Evolutionary conservation across 2,329 filamentous ascomycete genomes (phyloP).

Genomic region (Trichothecium sympodiale): DNA sequence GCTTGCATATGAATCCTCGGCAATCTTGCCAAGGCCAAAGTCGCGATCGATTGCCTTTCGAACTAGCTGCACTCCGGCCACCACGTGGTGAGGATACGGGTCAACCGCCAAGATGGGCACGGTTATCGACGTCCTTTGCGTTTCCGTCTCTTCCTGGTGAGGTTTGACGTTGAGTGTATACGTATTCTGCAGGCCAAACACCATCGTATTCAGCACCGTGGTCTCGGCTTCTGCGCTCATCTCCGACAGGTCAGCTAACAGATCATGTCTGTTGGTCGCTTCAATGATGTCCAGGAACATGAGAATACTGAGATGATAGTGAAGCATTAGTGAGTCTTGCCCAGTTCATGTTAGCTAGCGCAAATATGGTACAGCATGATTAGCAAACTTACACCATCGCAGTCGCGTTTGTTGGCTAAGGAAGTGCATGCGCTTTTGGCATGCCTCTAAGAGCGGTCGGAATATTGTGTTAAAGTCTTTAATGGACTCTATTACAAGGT

Average conservation of each 20-base stretch:
- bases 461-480: slow-evolving; percentile 16
- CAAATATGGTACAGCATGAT: neutral
- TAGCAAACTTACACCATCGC: slow-evolving; percentile 19
- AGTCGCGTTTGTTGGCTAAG: slow-evolving; percentile 17
- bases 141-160: neutral
- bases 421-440: slow-evolving; percentile 19
- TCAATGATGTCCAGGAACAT: slow-evolving; percentile 19
- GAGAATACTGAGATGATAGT: slow-evolving; percentile 20
- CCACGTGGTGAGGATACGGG: slow-evolving; percentile 20
- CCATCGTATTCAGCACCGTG: slow-evolving; percentile 19
- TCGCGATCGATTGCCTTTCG: slow-evolving; percentile 18
- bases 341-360: neutral
- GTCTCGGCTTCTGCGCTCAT: slow-evolving; percentile 16
- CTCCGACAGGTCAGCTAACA: slow-evolving; percentile 13
- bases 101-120: slow-evolving; percentile 20
- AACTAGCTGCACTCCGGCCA: slow-evolving; percentile 17
- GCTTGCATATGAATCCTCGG: slow-evolving; percentile 14
- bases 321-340: slow-evolving; percentile 20
- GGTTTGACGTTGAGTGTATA: slow-evolving; percentile 8
- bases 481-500: slow-evolving; percentile 13
- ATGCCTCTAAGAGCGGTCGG: slow-evolving; percentile 16
- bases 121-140: slow-evolving; percentile 5
- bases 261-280: slow-evolving; percentile 15
- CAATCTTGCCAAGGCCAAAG: slow-evolving; percentile 13
- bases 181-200: slow-evolving; percentile 17